Evolutionary conservation across 768 basidiomycete species (phyloP).

Genomic region (Amanita thiersii): DNA sequence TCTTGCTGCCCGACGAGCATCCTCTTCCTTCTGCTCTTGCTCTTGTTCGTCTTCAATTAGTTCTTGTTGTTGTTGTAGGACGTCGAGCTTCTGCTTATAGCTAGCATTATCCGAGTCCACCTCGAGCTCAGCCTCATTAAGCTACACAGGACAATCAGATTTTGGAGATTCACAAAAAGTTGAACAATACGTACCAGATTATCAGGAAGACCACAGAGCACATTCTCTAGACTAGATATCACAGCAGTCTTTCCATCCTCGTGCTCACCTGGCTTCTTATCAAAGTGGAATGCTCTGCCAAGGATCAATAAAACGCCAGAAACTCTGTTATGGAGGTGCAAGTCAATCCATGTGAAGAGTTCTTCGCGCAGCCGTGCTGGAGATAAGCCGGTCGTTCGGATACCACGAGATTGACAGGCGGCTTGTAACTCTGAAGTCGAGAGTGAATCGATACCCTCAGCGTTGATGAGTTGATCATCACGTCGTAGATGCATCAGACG

Average conservation of each 20-base stretch:
- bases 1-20: slow-evolving; percentile 78
- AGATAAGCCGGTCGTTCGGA: slow-evolving; percentile 80
- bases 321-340: slow-evolving; percentile 86
- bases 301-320: slow-evolving; percentile 92
- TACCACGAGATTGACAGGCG: slow-evolving; percentile 91
- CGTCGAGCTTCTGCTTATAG: slow-evolving; percentile 98
- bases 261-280: slow-evolving; percentile 60
- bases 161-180: not conserved
- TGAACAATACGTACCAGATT: slow-evolving; percentile 60
- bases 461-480: slow-evolving; percentile 89
- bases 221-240: slow-evolving; percentile 78
- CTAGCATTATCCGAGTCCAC: slow-evolving; percentile 90
- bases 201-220: slow-evolving; percentile 88
- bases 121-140: slow-evolving; percentile 95
- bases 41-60: slow-evolving; percentile 99
- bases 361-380: slow-evolving; percentile 88
- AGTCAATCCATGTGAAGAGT: slow-evolving; percentile 83
- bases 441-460: slow-evolving; percentile 85
- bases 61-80: slow-evolving; percentile 96
- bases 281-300: slow-evolving; percentile 93
- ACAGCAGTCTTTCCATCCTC: slow-evolving; percentile 81
- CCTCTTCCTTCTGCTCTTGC: slow-evolving; percentile 93
- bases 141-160: slow-evolving; percentile 32
- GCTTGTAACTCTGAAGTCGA: slow-evolving; percentile 89
- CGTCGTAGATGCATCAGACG: slow-evolving; percentile 76